Evolutionary conservation across 2,329 filamentous ascomycete species (phyloP).

Genomic region (Alternaria sp.): DNA sequence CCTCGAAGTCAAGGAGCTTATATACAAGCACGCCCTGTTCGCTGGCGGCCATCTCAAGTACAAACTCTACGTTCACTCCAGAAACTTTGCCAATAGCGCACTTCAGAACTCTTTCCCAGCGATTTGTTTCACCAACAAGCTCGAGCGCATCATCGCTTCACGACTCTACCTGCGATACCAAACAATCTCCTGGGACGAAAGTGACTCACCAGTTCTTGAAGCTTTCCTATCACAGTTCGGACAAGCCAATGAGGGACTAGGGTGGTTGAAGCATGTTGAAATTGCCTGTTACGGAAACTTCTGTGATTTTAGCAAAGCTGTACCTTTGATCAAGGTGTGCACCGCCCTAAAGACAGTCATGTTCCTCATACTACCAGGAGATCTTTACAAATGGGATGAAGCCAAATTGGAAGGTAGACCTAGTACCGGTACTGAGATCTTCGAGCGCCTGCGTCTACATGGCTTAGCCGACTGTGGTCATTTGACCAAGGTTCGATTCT

Average conservation of each 20-base stretch:
- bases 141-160: not conserved
- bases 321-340: not conserved
- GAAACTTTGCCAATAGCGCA: too few species aligned
- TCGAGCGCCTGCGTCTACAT: not conserved
- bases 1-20: not conserved
- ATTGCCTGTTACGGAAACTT: not conserved
- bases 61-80: not conserved
- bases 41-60: not conserved
- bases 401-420: too few species aligned
- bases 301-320: not conserved
- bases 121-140: not conserved
- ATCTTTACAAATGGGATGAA: not conserved
- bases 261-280: not conserved
- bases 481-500: not conserved
- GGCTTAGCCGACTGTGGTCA: not conserved
- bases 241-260: not conserved
- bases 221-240: not conserved
- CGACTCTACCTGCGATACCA: not conserved
- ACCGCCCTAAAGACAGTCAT: not conserved
- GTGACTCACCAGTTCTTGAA: not conserved
- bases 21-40: not conserved
- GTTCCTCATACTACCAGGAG: fast-evolving
- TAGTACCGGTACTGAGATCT: not conserved
- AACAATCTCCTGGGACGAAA: not conserved
- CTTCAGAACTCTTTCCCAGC: not conserved